Percentiles rank a stretch among this genome's conserved stretches.
Evolutionary conservation across 805 yeast species (phyloP).

Genomic region (Teunomyces cretensis): DNA sequence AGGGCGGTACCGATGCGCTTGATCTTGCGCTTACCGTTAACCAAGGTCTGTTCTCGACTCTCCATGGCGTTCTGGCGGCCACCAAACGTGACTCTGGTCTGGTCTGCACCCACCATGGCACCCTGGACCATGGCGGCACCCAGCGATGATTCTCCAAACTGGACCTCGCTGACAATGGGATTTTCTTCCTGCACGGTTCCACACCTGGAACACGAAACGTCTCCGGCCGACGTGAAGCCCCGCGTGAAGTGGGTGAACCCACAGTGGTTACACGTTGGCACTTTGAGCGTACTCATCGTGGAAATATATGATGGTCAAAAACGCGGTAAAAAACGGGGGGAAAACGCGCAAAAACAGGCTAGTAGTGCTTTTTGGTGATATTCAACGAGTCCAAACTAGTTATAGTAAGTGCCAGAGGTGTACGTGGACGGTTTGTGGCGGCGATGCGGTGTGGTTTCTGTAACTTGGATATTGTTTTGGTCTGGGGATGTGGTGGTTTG

Average conservation of each 20-base stretch:
- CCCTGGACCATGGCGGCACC: conserved; percentile 98
- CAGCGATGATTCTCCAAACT: conserved; percentile 85
- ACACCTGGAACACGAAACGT: conserved; percentile 76
- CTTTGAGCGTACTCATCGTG: conserved; percentile 1
- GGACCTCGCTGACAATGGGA: conserved; percentile 93
- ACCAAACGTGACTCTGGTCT: conserved; percentile 64
- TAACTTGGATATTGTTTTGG: no score
- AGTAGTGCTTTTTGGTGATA: no score
- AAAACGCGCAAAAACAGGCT: no score
- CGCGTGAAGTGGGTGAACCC: conserved; percentile 19
- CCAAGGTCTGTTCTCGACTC: conserved; percentile 83
- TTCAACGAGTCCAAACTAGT: no score
- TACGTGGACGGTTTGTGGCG: no score
- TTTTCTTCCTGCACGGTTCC: conserved; percentile 89
- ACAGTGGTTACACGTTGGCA: conserved; percentile 22
- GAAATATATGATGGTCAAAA: neutral
- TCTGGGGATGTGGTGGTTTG: neutral
- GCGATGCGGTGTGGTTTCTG: no score
- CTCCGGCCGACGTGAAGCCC: conserved; percentile 52
- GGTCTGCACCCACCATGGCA: conserved; percentile 86
- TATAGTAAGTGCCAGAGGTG: no score
- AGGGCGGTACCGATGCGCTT: conserved; percentile 77
- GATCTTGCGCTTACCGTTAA: conserved; percentile 78
- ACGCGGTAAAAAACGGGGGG: neutral
- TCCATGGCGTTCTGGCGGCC: conserved; percentile 77